A percentile compares a stretch with the other conserved stretches of the same genome.
phyloP scores from a whole-genome alignment of 2,329 filamentous ascomycete species.

The Sclerotinia nivalis region DNA sequence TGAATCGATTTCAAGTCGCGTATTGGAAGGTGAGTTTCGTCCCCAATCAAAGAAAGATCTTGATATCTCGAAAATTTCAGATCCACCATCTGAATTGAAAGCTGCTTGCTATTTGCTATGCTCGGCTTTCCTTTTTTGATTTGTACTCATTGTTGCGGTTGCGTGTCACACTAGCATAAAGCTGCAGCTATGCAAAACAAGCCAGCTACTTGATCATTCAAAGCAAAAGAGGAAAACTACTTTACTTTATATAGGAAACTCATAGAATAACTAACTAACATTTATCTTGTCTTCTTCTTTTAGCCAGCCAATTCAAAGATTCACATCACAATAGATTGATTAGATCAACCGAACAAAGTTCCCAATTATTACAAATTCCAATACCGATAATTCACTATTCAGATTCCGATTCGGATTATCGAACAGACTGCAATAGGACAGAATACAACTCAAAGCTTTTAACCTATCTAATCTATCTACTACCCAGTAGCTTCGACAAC shows the following conservation, averaged over 20 bases:
- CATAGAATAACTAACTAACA: neutral
- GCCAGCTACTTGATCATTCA: neutral
- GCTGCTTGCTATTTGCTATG: neutral
- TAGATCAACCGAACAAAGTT: neutral
- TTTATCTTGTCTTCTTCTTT: neutral
- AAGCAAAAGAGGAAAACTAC: slow-evolving; percentile 3
- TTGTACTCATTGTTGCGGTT: slow-evolving; percentile 1
- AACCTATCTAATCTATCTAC: neutral
- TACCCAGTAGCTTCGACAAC: neutral
- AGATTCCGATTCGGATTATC: no score
- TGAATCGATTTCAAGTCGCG: slow-evolving; percentile 28
- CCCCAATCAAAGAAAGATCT: neutral
- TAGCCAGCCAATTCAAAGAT: slow-evolving; percentile 4
- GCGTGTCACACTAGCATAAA: neutral
- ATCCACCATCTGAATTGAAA: neutral
- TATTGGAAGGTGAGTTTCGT: slow-evolving; percentile 36
- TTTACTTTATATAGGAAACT: slow-evolving; percentile 10
- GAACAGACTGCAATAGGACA: no score
- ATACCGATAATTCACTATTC: neutral
- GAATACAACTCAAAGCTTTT: neutral
- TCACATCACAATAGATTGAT: neutral
- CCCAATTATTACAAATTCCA: neutral
- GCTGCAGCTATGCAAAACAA: neutral
- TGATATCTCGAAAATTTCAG: neutral
- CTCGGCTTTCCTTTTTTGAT: neutral